These are phyloP conservation scores for Pisolithus microcarpus DNA, from an alignment of 768 basidiomycete genomes.

Conservation along the genomic window DNA sequence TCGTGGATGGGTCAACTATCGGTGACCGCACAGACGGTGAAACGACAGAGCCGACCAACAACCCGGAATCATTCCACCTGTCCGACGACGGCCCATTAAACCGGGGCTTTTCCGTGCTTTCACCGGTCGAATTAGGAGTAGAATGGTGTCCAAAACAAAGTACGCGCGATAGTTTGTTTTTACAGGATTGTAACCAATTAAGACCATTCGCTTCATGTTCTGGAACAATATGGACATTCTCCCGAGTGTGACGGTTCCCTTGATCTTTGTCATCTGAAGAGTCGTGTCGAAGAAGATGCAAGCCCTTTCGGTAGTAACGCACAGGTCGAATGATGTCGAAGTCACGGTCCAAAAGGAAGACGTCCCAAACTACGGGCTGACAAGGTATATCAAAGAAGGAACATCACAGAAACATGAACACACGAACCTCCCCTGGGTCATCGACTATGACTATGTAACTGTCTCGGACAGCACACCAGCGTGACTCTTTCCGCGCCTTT, in stretches of 20 bases:
- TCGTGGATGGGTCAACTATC: slow-evolving; percentile 79
- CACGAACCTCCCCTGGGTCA: slow-evolving; percentile 75
- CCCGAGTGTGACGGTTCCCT: slow-evolving; percentile 12
- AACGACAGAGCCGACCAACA: slow-evolving; percentile 31
- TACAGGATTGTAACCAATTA: slow-evolving; percentile 45
- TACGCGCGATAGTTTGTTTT: slow-evolving; percentile 37
- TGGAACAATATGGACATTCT: slow-evolving; percentile 10
- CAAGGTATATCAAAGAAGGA: background rate
- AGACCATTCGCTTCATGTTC: slow-evolving; percentile 27
- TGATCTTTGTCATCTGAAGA: slow-evolving; percentile 21
- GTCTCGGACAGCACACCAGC: slow-evolving; percentile 92
- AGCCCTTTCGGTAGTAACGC: slow-evolving; percentile 79
- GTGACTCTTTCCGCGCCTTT: slow-evolving; percentile 53
- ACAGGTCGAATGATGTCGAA: slow-evolving; percentile 89
- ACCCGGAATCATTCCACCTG: slow-evolving; percentile 12
- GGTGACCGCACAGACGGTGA: slow-evolving; percentile 35
- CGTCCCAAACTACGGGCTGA: slow-evolving; percentile 84
- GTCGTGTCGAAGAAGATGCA: slow-evolving; percentile 54
- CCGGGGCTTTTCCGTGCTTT: slow-evolving; percentile 2
- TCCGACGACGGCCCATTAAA: slow-evolving; percentile 4
- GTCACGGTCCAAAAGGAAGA: slow-evolving; percentile 84
- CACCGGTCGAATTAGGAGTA: slow-evolving; percentile 8
- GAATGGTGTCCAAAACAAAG: slow-evolving; percentile 31
- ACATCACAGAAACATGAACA: background rate
- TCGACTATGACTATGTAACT: slow-evolving; percentile 83